Percentiles rank a stretch among this genome's conserved stretches.
Evolutionary conservation across 2,329 filamentous ascomycete genomes (phyloP).

Genomic region (Penicillium sp.): DNA sequence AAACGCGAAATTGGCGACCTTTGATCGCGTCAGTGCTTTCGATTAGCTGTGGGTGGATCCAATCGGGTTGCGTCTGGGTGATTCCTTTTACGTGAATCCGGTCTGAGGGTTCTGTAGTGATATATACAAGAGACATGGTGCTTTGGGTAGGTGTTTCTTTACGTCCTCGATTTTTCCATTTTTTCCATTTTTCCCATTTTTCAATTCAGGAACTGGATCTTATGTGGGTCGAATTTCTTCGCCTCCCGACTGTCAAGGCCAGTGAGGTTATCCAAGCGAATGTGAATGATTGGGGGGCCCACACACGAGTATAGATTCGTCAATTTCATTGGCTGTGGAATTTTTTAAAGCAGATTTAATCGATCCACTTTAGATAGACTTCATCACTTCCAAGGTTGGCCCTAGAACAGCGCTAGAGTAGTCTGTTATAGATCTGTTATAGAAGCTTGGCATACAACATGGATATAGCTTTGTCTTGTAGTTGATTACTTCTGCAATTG

Average conservation of each 20-base stretch:
- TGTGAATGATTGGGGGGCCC: slow-evolving; percentile 5
- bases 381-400: not conserved
- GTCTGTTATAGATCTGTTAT: no score
- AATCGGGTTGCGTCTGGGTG: slow-evolving; percentile 12
- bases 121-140: slow-evolving; percentile 22
- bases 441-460: no score
- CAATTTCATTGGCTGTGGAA: not conserved
- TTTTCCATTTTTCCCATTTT: no score
- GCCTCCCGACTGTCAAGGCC: not conserved
- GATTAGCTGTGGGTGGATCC: slow-evolving; percentile 31
- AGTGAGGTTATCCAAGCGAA: slow-evolving; percentile 10
- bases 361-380: not conserved
- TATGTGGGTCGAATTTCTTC: slow-evolving; percentile 4
- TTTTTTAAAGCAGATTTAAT: slow-evolving; percentile 1
- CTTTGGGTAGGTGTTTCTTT: not conserved
- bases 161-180: no score
- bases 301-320: not conserved
- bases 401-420: no score
- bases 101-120: slow-evolving; percentile 13
- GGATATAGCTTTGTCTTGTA: no score
- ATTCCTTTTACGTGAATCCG: slow-evolving; percentile 11
- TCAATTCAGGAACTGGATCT: no score
- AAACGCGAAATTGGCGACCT: slow-evolving; percentile 32
- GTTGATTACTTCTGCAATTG: not conserved
- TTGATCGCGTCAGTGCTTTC: slow-evolving; percentile 28